Conservation (phyloP, 1,284 basidiomycete genomes). For the Ceratobasidium sp. region DNA sequence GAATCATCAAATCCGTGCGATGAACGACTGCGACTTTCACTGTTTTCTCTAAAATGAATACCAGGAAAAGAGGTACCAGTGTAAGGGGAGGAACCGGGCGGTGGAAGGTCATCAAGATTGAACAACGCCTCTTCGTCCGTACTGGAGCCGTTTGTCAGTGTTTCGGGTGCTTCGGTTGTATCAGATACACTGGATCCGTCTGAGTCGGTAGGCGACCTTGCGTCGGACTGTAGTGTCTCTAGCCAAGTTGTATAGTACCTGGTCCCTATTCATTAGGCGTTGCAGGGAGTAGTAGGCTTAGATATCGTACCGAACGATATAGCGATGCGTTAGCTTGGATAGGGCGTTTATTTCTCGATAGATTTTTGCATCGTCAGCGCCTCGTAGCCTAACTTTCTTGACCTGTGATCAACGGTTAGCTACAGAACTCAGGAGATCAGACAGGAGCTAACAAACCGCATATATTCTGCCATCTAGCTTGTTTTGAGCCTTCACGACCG, state of each 20-base stretch:
- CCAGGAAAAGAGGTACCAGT: conserved; percentile 73
- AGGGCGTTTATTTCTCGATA: conserved; percentile 92
- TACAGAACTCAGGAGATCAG: background rate
- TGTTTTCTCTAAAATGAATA: conserved; percentile 73
- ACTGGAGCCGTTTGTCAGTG: conserved; percentile 50
- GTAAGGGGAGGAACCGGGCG: conserved; percentile 42
- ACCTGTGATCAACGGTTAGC: conserved; percentile 50
- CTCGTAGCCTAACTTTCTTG: conserved; percentile 86
- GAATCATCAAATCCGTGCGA: conserved; percentile 57
- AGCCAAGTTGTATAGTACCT: conserved; percentile 78
- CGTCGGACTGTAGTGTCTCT: conserved; percentile 66
- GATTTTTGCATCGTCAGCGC: conserved; percentile 86
- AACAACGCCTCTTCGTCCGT: conserved; percentile 54
- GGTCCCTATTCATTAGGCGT: conserved; percentile 29
- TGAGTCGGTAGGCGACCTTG: conserved; percentile 42
- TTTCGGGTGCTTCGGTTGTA: conserved; percentile 51
- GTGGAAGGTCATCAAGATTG: conserved; percentile 31
- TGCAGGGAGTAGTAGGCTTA: conserved; percentile 51
- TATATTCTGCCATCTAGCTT: conserved; percentile 62
- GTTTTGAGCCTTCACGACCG: conserved; percentile 93
- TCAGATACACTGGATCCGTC: conserved; percentile 58
- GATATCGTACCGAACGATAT: conserved; percentile 81
- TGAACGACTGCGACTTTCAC: conserved; percentile 51
- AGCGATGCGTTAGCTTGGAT: conserved; percentile 86
- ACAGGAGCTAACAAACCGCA: conserved; percentile 40